phyloP scores from a whole-genome alignment of 106 monocot species.

The Allium cepa region DNA sequence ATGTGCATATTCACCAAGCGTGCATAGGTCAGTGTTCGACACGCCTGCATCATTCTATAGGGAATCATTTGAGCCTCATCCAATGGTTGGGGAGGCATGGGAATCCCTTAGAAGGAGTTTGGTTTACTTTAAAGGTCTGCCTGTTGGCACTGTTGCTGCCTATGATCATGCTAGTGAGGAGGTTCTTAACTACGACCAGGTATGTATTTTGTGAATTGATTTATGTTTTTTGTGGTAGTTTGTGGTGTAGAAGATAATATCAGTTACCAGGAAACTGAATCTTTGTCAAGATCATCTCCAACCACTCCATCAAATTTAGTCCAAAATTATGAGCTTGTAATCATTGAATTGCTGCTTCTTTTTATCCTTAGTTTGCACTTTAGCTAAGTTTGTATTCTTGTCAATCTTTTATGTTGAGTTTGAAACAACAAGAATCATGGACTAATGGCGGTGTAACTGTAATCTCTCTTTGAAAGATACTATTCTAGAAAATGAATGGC shows the following conservation, averaged over 20 bases:
- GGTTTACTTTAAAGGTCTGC: constrained; percentile 56
- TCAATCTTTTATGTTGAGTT: not conserved
- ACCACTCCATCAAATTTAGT: no score
- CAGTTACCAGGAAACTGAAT: not conserved
- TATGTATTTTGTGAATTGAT: not conserved
- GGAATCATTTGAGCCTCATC: constrained; percentile 63
- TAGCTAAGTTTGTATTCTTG: not conserved
- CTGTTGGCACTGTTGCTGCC: constrained; percentile 81
- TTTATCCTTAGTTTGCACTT: not conserved
- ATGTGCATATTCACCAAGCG: constrained; percentile 38
- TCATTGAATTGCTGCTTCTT: not conserved
- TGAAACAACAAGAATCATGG: not conserved
- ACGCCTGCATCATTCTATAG: constrained; percentile 37
- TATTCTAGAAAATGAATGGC: not conserved
- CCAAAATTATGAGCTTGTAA: no score
- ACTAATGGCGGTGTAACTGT: not conserved
- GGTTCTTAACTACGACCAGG: constrained; percentile 93
- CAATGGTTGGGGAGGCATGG: constrained; percentile 83
- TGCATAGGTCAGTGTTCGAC: constrained; percentile 31
- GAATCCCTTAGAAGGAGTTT: constrained; percentile 61
- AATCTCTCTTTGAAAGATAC: not conserved
- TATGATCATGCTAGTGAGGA: constrained; percentile 75
- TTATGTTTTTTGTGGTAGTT: not conserved
- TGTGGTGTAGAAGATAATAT: not conserved
- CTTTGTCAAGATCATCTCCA: not conserved